Conservation (phyloP, 805 yeast genomes). For the Saccharomycopsis fermentans region DNA sequence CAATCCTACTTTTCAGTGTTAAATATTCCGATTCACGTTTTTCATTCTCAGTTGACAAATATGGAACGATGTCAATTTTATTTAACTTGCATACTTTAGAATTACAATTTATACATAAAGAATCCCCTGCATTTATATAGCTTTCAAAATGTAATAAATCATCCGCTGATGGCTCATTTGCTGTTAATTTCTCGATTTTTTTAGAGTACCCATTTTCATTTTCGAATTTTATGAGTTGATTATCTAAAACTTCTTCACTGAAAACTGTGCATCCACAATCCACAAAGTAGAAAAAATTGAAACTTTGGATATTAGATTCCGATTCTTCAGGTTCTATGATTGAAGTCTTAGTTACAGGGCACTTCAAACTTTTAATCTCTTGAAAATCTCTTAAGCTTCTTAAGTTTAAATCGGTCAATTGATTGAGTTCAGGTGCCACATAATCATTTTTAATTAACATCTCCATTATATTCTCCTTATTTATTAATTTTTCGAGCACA, state of each 20-base stretch:
- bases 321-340: neutral
- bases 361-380: slow-evolving; percentile 24
- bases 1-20: slow-evolving; percentile 3
- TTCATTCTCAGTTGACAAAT: neutral
- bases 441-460: slow-evolving; percentile 6
- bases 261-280: slow-evolving; percentile 18
- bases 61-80: slow-evolving; percentile 9
- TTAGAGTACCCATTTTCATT: neutral
- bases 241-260: slow-evolving; percentile 9
- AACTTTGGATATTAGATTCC: neutral
- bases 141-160: neutral
- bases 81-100: slow-evolving; percentile 5
- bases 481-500: slow-evolving; percentile 45
- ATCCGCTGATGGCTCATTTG: neutral
- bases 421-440: slow-evolving; percentile 19
- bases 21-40: neutral
- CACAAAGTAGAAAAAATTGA: slow-evolving; percentile 17
- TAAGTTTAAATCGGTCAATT: slow-evolving; percentile 26
- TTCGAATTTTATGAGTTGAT: slow-evolving; percentile 3
- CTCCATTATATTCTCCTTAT: slow-evolving; percentile 22
- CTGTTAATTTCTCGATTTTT: neutral
- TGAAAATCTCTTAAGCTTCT: slow-evolving; percentile 35
- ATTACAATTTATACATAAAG: slow-evolving; percentile 12
- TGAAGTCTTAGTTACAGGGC: slow-evolving; percentile 9
- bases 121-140: neutral